Conservation (phyloP, 139 green algal species). For the Chlorella sp. region DNA sequence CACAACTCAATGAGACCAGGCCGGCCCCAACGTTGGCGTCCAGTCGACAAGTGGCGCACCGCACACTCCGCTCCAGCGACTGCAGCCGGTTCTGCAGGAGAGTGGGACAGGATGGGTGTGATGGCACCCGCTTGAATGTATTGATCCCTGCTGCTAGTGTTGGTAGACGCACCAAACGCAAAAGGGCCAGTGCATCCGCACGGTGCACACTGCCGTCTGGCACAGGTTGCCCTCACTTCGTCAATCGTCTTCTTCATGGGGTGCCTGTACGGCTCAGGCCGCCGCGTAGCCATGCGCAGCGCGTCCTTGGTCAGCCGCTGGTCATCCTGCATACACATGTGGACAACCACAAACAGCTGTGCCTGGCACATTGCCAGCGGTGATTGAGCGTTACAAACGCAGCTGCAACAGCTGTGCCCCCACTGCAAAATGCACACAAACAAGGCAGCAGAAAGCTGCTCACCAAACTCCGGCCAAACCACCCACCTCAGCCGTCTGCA, state of each 20-base stretch:
- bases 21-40: no score
- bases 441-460: not conserved
- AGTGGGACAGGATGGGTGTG: no score
- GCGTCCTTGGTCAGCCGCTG: conserved; percentile 20
- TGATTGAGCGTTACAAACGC: no score
- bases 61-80: conserved; percentile 7
- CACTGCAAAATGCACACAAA: not conserved
- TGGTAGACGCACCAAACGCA: no score
- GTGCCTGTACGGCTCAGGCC: conserved; percentile 8
- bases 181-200: no score
- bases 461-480: not conserved
- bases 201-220: no score
- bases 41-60: not conserved
- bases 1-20: no score
- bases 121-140: no score
- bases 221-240: conserved; percentile 10
- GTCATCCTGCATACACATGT: not conserved
- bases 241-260: conserved; percentile 40
- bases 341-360: no score
- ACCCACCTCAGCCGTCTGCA: conserved; percentile 8
- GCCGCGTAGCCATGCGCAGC: conserved; percentile 13
- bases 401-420: no score
- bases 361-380: no score
- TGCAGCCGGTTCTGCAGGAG: not conserved
- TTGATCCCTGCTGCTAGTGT: no score